phyloP scores from a whole-genome alignment of 164 flowering plant genomes.

The Vitis cinerea region DNA sequence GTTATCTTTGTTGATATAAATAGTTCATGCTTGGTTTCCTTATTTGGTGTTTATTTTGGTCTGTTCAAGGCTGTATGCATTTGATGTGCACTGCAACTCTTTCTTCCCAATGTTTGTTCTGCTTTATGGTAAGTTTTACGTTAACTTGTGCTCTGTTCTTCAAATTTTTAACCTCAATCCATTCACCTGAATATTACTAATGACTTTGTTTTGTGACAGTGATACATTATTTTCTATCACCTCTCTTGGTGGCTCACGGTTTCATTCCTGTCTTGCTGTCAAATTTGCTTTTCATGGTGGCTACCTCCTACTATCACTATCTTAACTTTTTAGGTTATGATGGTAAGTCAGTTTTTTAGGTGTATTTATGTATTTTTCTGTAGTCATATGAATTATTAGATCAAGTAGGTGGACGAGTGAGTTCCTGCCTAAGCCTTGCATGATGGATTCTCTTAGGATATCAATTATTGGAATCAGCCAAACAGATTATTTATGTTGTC shows the following conservation, averaged over 20 bases:
- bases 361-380: too few relatives aligned
- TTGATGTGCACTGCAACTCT: constrained; percentile 99
- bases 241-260: constrained; percentile 89
- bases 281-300: constrained; percentile 94
- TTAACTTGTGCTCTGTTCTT: background rate
- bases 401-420: background rate
- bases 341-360: constrained; percentile 51
- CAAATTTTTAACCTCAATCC: background rate
- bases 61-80: constrained; percentile 87
- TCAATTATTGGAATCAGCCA: too few relatives aligned
- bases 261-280: constrained; percentile 82
- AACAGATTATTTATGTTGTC: too few relatives aligned
- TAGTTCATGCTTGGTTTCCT: background rate
- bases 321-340: constrained; percentile 97
- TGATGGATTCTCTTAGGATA: too few relatives aligned
- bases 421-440: background rate
- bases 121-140: constrained; percentile 73
- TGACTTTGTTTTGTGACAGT: constrained; percentile 51
- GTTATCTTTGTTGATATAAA: too few relatives aligned
- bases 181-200: constrained; percentile 11
- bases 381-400: background rate
- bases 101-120: constrained; percentile 95
- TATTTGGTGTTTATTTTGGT: constrained; percentile 6
- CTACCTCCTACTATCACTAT: constrained; percentile 88
- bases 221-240: constrained; percentile 87